Percentiles rank a stretch among this genome's conserved stretches.
Evolutionary conservation across 345 rosid species (phyloP).

Genomic region (Eucalyptus sp.): DNA sequence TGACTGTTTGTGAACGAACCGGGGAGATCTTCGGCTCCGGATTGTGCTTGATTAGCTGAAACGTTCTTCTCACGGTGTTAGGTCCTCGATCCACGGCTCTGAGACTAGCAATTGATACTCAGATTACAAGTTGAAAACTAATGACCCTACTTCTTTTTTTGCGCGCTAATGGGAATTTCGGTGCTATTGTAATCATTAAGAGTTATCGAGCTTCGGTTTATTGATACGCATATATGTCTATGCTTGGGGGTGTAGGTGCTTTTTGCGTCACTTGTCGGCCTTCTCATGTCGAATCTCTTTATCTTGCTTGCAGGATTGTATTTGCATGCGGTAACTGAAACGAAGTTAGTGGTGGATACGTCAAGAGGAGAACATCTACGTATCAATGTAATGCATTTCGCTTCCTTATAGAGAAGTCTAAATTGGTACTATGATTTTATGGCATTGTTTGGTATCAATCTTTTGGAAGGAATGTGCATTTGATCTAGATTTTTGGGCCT

Average conservation of each 20-base stretch:
- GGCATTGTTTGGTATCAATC: background rate
- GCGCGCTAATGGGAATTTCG: background rate
- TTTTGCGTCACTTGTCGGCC: background rate
- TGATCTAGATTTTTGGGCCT: background rate
- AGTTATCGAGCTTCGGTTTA: background rate
- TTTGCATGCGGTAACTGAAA: constrained; percentile 75
- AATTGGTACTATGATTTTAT: background rate
- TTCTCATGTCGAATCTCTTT: background rate
- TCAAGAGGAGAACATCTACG: constrained; percentile 87
- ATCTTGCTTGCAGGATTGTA: constrained; percentile 52
- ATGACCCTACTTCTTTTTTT: background rate
- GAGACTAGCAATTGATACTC: background rate
- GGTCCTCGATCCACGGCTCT: background rate
- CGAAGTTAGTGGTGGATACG: constrained; percentile 93
- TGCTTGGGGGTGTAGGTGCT: background rate
- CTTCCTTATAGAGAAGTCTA: background rate
- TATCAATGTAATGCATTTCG: constrained; percentile 51
- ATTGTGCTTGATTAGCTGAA: background rate
- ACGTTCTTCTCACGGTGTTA: background rate
- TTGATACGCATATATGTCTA: background rate
- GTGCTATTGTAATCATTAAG: background rate
- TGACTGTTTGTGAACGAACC: background rate
- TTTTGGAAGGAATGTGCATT: background rate
- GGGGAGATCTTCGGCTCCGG: background rate
- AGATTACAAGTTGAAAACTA: background rate